Evolutionary conservation across 495 filamentous ascomycete genomes (phyloP), one percentile per base, ranked within the genome.

Genomic region (Podospora comata): DNA sequence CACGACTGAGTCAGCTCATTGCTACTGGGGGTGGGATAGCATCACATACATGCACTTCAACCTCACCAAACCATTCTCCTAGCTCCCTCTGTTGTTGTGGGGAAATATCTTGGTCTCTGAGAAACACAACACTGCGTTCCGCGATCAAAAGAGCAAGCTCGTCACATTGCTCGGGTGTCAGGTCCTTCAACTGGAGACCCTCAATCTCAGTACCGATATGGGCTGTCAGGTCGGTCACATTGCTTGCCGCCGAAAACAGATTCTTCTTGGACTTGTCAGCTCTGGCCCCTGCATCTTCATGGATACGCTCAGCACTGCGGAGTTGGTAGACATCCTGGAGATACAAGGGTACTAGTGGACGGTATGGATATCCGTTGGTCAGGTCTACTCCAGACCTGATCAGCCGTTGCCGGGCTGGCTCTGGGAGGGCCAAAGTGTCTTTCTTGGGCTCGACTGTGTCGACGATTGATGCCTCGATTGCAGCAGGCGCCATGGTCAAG

Each of bases 141-240:
- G 90, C 89, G 68, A 92, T 88, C 64, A 92, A 75, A 30, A 92
- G 78, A 0, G 85, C 90, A n/a, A 92, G 78, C 71, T 92, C 90
- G 73, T 91, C 89, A 64, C 82, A 87, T 66, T 91, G 89, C 75
- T 88, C 83, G 59, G 86, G 79, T 0, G 85, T 90, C 44, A 91
- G 77, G 65, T 91, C 88, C 65, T 90, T 91, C 28, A 91, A 75
- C 62, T 92, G 89, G 9, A 91, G 70, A 0, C 89, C 90, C 18
- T 89, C 86, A 65, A 91, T 88, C 70, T 92, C 89, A 3, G 89
- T 91, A 15, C 90, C 89, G 73, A 91, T 91, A 70, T 90, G 84
- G 20, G 81, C 74, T 3, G 89, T 91, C 59, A 92, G 75, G 67
- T 88, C 80, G 16, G 85, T 89, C 3, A 91, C 87, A 72, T 90